Evolutionary conservation across 2,329 filamentous ascomycete species (phyloP).

Genomic region (Onygenales sp.): DNA sequence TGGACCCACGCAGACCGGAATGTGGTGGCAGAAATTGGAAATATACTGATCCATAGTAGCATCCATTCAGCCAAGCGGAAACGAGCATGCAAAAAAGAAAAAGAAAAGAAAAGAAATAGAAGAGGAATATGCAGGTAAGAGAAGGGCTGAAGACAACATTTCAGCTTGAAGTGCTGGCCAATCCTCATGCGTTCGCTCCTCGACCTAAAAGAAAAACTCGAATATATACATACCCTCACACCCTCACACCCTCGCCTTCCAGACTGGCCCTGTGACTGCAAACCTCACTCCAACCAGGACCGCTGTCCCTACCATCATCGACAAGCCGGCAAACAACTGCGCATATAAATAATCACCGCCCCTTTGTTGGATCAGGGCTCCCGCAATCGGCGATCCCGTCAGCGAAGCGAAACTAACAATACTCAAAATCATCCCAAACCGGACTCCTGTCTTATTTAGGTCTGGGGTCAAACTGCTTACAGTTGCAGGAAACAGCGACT

Average conservation of each 20-base stretch:
- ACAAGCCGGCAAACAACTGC: conserved; percentile 42
- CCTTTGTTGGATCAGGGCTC: conserved; percentile 39
- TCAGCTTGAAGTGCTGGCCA: too few relatives aligned
- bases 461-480: conserved; percentile 47
- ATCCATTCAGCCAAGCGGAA: too few relatives aligned
- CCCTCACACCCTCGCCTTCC: conserved; percentile 23
- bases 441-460: conserved; percentile 43
- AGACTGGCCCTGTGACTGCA: conserved; percentile 26
- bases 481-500: conserved; percentile 57
- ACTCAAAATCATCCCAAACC: conserved; percentile 49
- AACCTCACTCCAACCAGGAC: conserved; percentile 34
- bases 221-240: too few relatives aligned
- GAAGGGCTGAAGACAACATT: too few relatives aligned
- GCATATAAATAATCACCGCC: conserved; percentile 41
- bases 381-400: conserved; percentile 47
- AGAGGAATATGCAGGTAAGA: too few relatives aligned
- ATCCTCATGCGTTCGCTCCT: too few relatives aligned
- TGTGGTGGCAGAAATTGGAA: too few relatives aligned
- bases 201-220: too few relatives aligned
- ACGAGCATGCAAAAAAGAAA: too few relatives aligned
- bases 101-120: too few relatives aligned
- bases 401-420: conserved; percentile 46
- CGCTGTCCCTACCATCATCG: conserved; percentile 35
- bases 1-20: too few relatives aligned
- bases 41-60: too few relatives aligned